These are phyloP conservation scores for Harringtonia aguacate DNA, from an alignment of 2,329 filamentous ascomycete genomes.

Conservation along the genomic window DNA sequence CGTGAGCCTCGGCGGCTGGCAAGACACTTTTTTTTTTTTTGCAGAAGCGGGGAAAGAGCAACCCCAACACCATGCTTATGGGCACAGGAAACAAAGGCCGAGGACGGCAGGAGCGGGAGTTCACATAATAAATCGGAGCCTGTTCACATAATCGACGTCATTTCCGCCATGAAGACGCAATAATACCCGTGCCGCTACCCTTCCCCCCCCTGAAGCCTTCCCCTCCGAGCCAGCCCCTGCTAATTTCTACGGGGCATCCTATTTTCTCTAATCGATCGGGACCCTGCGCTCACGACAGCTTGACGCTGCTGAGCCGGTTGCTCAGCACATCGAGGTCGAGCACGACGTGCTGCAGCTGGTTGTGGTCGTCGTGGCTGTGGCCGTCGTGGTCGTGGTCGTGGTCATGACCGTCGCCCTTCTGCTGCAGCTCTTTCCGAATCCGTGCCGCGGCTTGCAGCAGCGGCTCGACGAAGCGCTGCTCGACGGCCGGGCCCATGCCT, in stretches of 20 bases:
- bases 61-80: too few species aligned
- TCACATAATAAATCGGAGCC: too few species aligned
- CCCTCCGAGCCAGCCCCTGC: background rate
- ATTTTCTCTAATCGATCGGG: too few species aligned
- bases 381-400: background rate
- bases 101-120: too few species aligned
- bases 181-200: too few species aligned
- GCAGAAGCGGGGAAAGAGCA: too few species aligned
- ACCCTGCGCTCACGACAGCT: constrained; percentile 5
- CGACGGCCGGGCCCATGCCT: constrained; percentile 46
- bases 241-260: background rate
- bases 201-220: too few species aligned
- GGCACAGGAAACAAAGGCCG: too few species aligned
- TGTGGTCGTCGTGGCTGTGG: background rate
- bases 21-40: too few species aligned
- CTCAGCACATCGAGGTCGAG: constrained; percentile 10
- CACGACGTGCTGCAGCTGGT: constrained; percentile 1
- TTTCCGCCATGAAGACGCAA: too few species aligned
- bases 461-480: constrained; percentile 47
- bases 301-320: constrained; percentile 8
- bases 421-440: constrained; percentile 2
- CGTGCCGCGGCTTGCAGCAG: constrained; percentile 27
- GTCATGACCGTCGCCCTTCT: background rate
- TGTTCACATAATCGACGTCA: too few species aligned
- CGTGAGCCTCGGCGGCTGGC: too few species aligned